These are phyloP conservation scores for Rutidosis leptorrhynchoides DNA, from an alignment of 129 eudicot genomes.

Conservation along the genomic window DNA sequence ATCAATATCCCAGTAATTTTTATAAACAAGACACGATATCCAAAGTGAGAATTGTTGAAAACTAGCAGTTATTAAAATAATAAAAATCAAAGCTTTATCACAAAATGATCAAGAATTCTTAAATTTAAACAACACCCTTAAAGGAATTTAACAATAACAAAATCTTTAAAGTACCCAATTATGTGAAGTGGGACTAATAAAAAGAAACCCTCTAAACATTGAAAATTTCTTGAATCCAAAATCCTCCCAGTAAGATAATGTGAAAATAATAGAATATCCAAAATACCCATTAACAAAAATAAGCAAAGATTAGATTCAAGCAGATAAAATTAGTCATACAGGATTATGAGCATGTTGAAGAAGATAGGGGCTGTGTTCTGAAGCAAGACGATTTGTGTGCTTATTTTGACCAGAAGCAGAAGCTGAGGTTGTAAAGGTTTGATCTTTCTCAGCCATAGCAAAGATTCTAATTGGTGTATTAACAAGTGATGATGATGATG, in stretches of 20 bases:
- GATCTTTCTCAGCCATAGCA: slow-evolving; percentile 64
- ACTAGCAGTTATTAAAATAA: neutral
- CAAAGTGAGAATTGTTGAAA: slow-evolving; percentile 1
- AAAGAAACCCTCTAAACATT: too few species aligned
- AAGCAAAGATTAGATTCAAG: neutral
- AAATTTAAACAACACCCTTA: neutral
- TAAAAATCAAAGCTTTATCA: neutral
- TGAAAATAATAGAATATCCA: slow-evolving; percentile 5
- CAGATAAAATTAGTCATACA: slow-evolving; percentile 35
- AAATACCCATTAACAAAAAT: slow-evolving; percentile 10
- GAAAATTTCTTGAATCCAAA: slow-evolving; percentile 15
- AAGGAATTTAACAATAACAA: neutral
- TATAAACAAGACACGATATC: too few species aligned
- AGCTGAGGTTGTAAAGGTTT: slow-evolving; percentile 35
- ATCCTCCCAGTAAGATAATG: slow-evolving; percentile 1
- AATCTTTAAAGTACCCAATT: too few species aligned
- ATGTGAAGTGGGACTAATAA: too few species aligned
- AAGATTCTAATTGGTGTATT: slow-evolving; percentile 31
- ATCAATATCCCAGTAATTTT: too few species aligned
- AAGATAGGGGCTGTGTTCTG: slow-evolving; percentile 95
- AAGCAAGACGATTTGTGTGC: slow-evolving; percentile 79
- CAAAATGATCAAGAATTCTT: slow-evolving; percentile 6
- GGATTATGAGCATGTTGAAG: slow-evolving; percentile 99
- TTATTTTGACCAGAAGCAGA: slow-evolving; percentile 31
- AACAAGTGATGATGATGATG: too few species aligned